Evolutionary conservation across 2,329 filamentous ascomycete species (phyloP), one percentile per base, ranked within the genome.

Genomic region (Shiraia sp.): DNA sequence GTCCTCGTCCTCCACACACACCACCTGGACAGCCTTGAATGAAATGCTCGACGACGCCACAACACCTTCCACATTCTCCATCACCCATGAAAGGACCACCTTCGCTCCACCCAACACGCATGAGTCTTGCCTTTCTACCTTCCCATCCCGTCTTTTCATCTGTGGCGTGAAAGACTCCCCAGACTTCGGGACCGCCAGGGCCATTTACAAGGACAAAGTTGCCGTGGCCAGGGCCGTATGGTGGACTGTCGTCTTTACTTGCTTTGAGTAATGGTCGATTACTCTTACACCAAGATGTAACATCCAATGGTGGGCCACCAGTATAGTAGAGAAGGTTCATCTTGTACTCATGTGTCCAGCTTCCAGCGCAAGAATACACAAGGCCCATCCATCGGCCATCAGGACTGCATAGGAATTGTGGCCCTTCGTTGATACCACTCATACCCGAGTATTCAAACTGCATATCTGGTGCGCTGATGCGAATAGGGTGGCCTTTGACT

Each of bases 331-430:
- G 53, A 0, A 72, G 65, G n/a, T 69, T 70, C 70, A 76, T 74
- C 49, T 76, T 76, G 57, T 76, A 76, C 41, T 75, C 68, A 32
- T 68, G 67, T 1, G 74, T 76, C 74, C 74, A 76, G 45, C 61
- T 68, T 1, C 72, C 74, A 0, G 72, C 71, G 46, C 73, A 75
- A 4, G 66, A 71, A 43, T 75, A 76, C n/a, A 68, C 73, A n/a
- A 76, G 49, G 2, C 74, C 74, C 10, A 50, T 55, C 73, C 73
- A 76, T 1, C 54, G 42, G 0, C 59, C 61, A 37, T 72, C 64
- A 1, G 67, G 69, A 1, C 57, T 59, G 32, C 51, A 57, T 2
- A 74, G 47, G 19, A 64, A 63, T 43, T 74, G 71, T 13, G 71
- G 71, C 0, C 71, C 74, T 47, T 76, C 74, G 45, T 75, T 75